Conservation (phyloP, 257 asterid species). For the Ilex asprella region DNA sequence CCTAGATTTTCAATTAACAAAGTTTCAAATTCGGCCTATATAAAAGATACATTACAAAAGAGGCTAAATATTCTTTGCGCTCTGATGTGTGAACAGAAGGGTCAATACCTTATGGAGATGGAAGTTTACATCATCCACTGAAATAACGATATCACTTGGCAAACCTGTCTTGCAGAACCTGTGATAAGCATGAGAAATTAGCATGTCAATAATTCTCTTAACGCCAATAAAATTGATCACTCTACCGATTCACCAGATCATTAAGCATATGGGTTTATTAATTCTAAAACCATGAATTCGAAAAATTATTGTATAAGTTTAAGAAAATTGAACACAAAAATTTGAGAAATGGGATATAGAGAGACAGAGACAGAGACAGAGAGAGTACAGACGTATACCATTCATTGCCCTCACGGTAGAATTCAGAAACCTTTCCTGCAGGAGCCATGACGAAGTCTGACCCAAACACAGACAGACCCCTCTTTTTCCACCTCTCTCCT, state of each 20-base stretch:
- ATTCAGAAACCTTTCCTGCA: conserved; percentile 52
- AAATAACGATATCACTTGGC: conserved; percentile 70
- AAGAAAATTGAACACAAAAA: background rate
- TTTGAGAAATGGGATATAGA: background rate
- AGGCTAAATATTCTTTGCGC: background rate
- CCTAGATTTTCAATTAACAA: conserved; percentile 6
- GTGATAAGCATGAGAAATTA: conserved; percentile 15
- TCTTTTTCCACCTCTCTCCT: conserved; percentile 13
- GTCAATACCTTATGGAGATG: conserved; percentile 86
- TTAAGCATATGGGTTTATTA: background rate
- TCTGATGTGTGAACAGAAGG: conserved; percentile 6
- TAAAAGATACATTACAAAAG: background rate
- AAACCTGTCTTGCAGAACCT: conserved; percentile 76
- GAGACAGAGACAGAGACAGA: conserved; percentile 5
- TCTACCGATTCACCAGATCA: background rate
- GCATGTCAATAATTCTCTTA: conserved; percentile 4
- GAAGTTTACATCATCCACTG: conserved; percentile 58
- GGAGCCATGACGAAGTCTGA: conserved; percentile 46
- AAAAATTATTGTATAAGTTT: conserved; percentile 8
- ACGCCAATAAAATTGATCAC: background rate
- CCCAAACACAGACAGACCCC: conserved; percentile 12
- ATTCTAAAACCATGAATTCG: conserved; percentile 9
- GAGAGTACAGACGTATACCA: conserved; percentile 36
- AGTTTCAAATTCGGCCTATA: background rate
- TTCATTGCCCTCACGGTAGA: conserved; percentile 73